Evolutionary conservation across 164 flowering plant genomes (phyloP), one percentile per base, ranked within the genome.

Genomic region (Annona squamosa): DNA sequence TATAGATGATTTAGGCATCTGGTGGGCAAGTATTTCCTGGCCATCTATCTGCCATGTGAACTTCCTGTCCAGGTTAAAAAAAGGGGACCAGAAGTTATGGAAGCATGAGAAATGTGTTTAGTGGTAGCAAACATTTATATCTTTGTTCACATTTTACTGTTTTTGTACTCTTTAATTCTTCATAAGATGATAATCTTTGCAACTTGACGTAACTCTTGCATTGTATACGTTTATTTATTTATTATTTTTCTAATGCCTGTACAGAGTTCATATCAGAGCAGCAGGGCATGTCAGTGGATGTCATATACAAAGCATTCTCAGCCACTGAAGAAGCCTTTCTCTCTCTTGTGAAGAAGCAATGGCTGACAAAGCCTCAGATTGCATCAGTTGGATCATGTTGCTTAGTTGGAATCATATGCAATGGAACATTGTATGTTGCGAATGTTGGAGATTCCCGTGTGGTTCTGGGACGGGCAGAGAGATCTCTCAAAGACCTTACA

Each of bases 351-450:
- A 84, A 69, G 82, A 82, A 83, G 71, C 88, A 88, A 69, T 91
- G 96, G 96, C 74, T 68, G 7, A 81, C 0, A 12, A 88, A 80
- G 62, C 97, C 99, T 57, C 91, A 89, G 68, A 73, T 92, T 73
- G 98, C 97, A 68, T 87, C 98, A 10, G 97, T 89, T 43, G 98
- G 97, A n/a, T 72, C 98, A 41, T 94, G 98, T 72, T 91, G 93
- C 84, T 84, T 94, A 87, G 93, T 92, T 46, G 98, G 97, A 3
- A 71, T 91, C 12, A 76, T 92, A 67, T 91, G 93, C 78, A 72
- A 78, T 74, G 98, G 97, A 75, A 72, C 76, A 16, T 70, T 94
- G 5, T 89, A 91, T 77, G 83, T 89, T 70, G 98, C 98, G 70
- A 94, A 92, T 76, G 87, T 86, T 10, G 98, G 98, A 73, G 98